Evolutionary conservation across 306 rosid genomes (phyloP).

Genomic region (Albizia julibrissin): DNA sequence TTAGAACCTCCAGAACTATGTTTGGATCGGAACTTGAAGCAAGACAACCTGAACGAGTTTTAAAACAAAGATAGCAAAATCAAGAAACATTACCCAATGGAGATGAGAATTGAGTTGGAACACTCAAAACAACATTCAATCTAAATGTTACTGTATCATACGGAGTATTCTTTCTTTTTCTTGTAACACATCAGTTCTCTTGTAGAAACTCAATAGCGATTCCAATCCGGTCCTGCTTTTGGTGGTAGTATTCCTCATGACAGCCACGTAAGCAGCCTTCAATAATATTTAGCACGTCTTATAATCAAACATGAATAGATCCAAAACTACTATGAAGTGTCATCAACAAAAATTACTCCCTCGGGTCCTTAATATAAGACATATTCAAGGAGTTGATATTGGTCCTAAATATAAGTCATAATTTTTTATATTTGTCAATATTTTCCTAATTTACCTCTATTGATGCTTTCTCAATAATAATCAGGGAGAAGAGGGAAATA

Average conservation of each 20-base stretch:
- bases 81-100: conserved; percentile 4
- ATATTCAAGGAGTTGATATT: too few relatives aligned
- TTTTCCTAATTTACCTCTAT: too few relatives aligned
- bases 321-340: background rate
- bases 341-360: background rate
- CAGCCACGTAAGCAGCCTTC: conserved; percentile 61
- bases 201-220: conserved; percentile 47
- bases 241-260: conserved; percentile 52
- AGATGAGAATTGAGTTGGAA: background rate
- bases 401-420: too few relatives aligned
- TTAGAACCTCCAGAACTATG: conserved; percentile 50
- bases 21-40: conserved; percentile 61
- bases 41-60: conserved; percentile 47
- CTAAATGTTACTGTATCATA: conserved; percentile 32
- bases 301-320: background rate
- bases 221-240: conserved; percentile 47
- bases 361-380: too few relatives aligned
- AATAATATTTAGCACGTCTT: conserved; percentile 3
- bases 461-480: too few relatives aligned
- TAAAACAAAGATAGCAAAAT: background rate
- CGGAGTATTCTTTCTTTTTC: conserved; percentile 54
- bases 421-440: too few relatives aligned
- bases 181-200: conserved; percentile 47
- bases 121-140: background rate
- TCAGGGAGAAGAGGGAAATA: too few relatives aligned